Conservation (phyloP, 1,284 basidiomycete genomes). For the Phellopilus nigrolimitatus region DNA sequence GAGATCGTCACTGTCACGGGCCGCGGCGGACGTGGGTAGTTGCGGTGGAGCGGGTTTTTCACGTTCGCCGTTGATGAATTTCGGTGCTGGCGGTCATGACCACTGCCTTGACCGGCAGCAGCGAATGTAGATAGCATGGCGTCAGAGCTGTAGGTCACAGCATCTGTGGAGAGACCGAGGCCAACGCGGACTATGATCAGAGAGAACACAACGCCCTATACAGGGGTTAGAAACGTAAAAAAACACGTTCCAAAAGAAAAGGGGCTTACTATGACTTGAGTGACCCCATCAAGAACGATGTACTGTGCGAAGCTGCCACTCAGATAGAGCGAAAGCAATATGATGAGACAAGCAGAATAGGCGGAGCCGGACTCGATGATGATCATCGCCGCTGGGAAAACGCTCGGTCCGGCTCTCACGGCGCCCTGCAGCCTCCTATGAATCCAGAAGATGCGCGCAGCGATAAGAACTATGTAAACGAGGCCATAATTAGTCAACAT, state of each 20-base stretch:
- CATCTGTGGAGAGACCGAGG: constrained; percentile 27
- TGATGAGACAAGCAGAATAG: constrained; percentile 20
- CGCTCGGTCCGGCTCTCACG: too few species aligned
- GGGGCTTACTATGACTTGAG: too few species aligned
- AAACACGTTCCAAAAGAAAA: too few species aligned
- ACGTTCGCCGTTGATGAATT: neutral
- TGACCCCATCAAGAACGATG: constrained; percentile 3
- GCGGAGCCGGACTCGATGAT: constrained; percentile 22
- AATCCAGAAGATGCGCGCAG: constrained; percentile 5
- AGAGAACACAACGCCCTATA: constrained; percentile 29
- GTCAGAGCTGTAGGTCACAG: neutral
- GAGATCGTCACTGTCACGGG: neutral
- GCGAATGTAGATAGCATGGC: constrained; percentile 7
- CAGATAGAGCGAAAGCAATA: constrained; percentile 17
- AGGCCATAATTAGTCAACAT: neutral
- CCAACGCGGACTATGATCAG: constrained; percentile 34
- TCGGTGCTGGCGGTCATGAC: neutral
- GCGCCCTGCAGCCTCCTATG: too few species aligned
- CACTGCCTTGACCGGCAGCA: too few species aligned
- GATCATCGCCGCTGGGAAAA: constrained; percentile 18
- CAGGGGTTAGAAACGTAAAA: too few species aligned
- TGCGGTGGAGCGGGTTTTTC: neutral
- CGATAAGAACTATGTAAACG: constrained; percentile 8
- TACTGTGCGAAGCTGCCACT: too few species aligned
- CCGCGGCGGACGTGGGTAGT: neutral